These are phyloP conservation scores for Cyberlindnera xylosilytica DNA, from an alignment of 805 yeast genomes.

Conservation along the genomic window DNA sequence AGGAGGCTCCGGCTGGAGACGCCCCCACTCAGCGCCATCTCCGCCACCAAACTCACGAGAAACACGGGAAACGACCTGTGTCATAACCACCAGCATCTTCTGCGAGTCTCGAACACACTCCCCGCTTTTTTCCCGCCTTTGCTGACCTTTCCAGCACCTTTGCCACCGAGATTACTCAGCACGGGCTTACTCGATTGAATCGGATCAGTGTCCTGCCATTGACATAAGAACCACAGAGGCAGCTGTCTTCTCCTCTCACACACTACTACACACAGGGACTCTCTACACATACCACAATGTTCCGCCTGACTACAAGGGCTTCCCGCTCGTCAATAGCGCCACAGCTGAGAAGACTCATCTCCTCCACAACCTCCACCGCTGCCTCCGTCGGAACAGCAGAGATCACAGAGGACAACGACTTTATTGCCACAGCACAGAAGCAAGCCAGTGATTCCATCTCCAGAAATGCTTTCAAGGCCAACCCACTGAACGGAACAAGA, in stretches of 20 bases:
- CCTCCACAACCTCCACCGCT: slow-evolving; percentile 17
- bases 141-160: too few species aligned
- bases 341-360: slow-evolving; percentile 12
- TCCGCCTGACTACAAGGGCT: slow-evolving; percentile 1
- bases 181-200: too few species aligned
- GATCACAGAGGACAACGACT: background rate
- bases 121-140: too few species aligned
- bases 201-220: too few species aligned
- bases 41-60: too few species aligned
- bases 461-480: slow-evolving; percentile 37
- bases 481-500: slow-evolving; percentile 58
- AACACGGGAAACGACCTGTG: background rate
- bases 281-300: background rate
- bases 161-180: too few species aligned
- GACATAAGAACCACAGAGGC: background rate
- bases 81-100: too few species aligned
- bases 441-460: slow-evolving; percentile 29
- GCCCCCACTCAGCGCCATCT: too few species aligned
- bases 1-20: too few species aligned
- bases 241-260: background rate
- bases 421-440: slow-evolving; percentile 3
- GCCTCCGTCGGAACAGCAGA: slow-evolving; percentile 8
- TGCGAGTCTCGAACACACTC: too few species aligned
- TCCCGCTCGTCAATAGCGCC: slow-evolving; percentile 2
- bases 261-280: too few species aligned